Percentiles rank a stretch among this genome's conserved stretches.
Conservation (phyloP, 768 basidiomycete species). For the Hirschioporus abietinus region DNA sequence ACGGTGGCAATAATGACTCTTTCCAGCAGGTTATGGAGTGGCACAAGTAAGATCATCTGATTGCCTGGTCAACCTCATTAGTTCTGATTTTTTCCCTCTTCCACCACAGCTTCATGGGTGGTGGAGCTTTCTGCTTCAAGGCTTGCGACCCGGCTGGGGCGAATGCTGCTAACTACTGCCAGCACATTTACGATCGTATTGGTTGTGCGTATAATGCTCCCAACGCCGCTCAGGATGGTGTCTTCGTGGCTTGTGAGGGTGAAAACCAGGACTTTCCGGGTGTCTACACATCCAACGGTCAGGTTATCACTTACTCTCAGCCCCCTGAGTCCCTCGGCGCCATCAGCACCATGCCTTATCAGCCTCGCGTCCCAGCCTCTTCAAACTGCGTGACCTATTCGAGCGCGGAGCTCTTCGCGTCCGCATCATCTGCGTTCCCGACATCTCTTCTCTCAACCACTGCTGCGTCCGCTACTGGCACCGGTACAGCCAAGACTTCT, state of each 20-base stretch:
- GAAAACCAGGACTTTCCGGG: constrained; percentile 64
- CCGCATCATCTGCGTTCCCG: constrained; percentile 9
- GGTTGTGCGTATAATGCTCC: constrained; percentile 74
- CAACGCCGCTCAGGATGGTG: constrained; percentile 48
- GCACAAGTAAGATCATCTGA: constrained; percentile 47
- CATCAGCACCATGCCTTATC: constrained; percentile 42
- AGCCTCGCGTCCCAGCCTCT: constrained; percentile 32
- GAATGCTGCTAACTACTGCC: constrained; percentile 51
- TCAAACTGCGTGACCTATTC: constrained; percentile 38
- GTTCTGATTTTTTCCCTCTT: constrained; percentile 11
- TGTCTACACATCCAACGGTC: constrained; percentile 36
- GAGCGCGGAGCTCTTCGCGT: constrained; percentile 30
- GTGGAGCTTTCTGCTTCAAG: constrained; percentile 62
- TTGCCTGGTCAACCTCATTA: background rate
- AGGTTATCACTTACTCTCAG: constrained; percentile 38
- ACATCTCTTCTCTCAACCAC: constrained; percentile 6
- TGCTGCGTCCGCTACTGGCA: constrained; percentile 9
- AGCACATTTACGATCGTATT: constrained; percentile 71
- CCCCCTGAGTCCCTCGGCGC: constrained; percentile 42
- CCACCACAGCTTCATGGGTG: constrained; percentile 62
- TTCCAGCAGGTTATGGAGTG: constrained; percentile 60
- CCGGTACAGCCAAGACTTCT: constrained; percentile 11
- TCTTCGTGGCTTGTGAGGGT: constrained; percentile 61
- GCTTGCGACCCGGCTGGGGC: constrained; percentile 54
- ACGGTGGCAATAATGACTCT: constrained; percentile 33